phyloP scores from a whole-genome alignment of 2,329 filamentous ascomycete species.

The Pseudogymnoascus sp. region DNA sequence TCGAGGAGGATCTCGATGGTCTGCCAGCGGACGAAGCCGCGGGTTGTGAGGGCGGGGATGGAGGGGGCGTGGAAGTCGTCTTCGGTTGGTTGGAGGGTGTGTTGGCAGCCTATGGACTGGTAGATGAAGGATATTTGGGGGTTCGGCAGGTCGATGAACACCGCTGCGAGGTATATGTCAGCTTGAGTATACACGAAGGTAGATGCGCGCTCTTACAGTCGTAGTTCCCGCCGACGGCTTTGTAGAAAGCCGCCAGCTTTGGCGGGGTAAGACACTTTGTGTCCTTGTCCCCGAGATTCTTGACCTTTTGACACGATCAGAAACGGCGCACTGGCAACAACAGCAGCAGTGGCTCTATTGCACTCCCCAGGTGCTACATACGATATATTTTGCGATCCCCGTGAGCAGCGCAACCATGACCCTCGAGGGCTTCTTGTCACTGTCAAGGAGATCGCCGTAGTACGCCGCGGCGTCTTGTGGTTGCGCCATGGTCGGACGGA shows the following conservation, averaged over 20 bases:
- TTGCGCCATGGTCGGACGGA: background rate
- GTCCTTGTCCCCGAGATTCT: slow-evolving; percentile 50
- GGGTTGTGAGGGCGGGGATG: slow-evolving; percentile 72
- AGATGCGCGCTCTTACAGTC: slow-evolving; percentile 41
- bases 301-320: slow-evolving; percentile 35
- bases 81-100: slow-evolving; percentile 67
- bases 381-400: slow-evolving; percentile 62
- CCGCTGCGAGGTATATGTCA: slow-evolving; percentile 33
- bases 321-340: background rate
- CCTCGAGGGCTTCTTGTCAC: slow-evolving; percentile 59
- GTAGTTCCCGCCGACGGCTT: slow-evolving; percentile 65
- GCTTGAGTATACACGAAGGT: background rate
- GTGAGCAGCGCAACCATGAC: slow-evolving; percentile 59
- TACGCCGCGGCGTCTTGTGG: slow-evolving; percentile 20
- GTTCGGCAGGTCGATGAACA: slow-evolving; percentile 70
- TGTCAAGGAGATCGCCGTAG: slow-evolving; percentile 62
- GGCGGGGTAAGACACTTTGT: slow-evolving; percentile 49
- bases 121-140: slow-evolving; percentile 84
- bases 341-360: background rate
- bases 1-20: slow-evolving; percentile 81
- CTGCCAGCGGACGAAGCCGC: slow-evolving; percentile 90
- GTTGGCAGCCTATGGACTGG: slow-evolving; percentile 82
- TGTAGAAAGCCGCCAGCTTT: slow-evolving; percentile 72
- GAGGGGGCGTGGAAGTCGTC: slow-evolving; percentile 66
- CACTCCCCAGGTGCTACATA: slow-evolving; percentile 36